Evolutionary conservation across 2,329 filamentous ascomycete genomes (phyloP), one percentile per base, ranked within the genome.

Genomic region (Colletotrichum euphorbiae): DNA sequence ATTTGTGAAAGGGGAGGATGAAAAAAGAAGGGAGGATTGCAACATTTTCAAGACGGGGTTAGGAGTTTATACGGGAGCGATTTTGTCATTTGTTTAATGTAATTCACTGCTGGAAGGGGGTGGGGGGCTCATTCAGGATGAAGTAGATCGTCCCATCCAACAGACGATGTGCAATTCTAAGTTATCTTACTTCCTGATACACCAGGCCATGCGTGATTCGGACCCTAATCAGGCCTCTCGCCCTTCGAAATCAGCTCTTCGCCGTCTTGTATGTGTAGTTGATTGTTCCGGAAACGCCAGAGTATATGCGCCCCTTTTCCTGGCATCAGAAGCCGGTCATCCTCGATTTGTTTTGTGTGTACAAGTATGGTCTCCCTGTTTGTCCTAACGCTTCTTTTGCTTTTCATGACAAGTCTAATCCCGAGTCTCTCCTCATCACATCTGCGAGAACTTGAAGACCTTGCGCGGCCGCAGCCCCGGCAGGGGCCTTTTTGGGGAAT

Each of bases 401-500:
- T 5, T 17, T 48, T 40, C 71, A 83, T 57, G 72, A 75, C 71
- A 89, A 74, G 59, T 81, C 77, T 59, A 89, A 70, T 0, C 87
- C 87, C 6, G 80, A 79, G 68, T 86, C 83, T 43, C 78, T 78
- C 69, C 80, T 81, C n/a, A 89, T 76, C 12, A 87, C 78, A 67
- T 87, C 83, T 2, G 82, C 86, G 50, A 89, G 74, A 0, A 88
- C 85, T 62, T 80, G 77, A 50, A 90, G 75, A 5, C 85, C 85
- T 43, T 81, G 81, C 2, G 84, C 85, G 1, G 84, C 86, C 1
- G 82, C 77, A 1, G 82, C 83, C 59, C 83, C 81, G 19, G 80
- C 77, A 2, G 81, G 78, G 1, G 84, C 84, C 63, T 81, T 84
- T 28, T 80, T 80, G 0, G 93, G 93, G 55, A 96, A 90, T 12